A percentile compares a stretch with the other conserved stretches of the same genome.
Evolutionary conservation across 768 basidiomycete genomes (phyloP).

Genomic region (Naematelia encephala): DNA sequence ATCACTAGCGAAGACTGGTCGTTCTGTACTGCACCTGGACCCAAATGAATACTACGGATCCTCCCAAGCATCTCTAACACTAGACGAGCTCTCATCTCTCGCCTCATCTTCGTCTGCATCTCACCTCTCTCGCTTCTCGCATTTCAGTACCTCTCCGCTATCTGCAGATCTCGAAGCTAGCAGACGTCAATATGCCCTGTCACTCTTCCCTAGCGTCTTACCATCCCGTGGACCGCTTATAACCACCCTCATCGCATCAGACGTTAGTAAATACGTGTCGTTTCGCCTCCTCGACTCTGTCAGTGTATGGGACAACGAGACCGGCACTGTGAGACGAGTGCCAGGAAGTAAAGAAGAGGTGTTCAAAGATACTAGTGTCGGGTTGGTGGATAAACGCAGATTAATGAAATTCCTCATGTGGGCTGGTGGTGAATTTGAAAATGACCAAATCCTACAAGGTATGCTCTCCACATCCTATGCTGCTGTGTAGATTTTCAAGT

Average conservation of each 20-base stretch:
- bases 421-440: constrained; percentile 71
- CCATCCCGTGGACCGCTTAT: constrained; percentile 76
- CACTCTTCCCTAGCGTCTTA: constrained; percentile 76
- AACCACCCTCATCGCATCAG: constrained; percentile 70
- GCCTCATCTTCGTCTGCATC: constrained; percentile 9
- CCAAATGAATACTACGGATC: constrained; percentile 79
- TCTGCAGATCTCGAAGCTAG: constrained; percentile 51
- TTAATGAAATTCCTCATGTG: constrained; percentile 90
- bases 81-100: constrained; percentile 69
- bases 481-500: too few species aligned
- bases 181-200: constrained; percentile 72
- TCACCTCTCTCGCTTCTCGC: constrained; percentile 13
- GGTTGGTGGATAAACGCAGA: constrained; percentile 77
- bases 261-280: constrained; percentile 85
- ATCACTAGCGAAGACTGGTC: constrained; percentile 81
- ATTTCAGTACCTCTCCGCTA: constrained; percentile 22
- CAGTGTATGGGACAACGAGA: constrained; percentile 54
- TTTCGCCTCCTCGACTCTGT: constrained; percentile 68
- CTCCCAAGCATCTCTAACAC: constrained; percentile 71
- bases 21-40: constrained; percentile 84
- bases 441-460: constrained; percentile 36
- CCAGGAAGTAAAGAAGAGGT: constrained; percentile 90
- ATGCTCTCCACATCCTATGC: background rate
- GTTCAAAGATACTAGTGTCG: constrained; percentile 76
- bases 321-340: constrained; percentile 54